Conservation (phyloP, 441 rosid species). For the Biscutella laevigata region DNA sequence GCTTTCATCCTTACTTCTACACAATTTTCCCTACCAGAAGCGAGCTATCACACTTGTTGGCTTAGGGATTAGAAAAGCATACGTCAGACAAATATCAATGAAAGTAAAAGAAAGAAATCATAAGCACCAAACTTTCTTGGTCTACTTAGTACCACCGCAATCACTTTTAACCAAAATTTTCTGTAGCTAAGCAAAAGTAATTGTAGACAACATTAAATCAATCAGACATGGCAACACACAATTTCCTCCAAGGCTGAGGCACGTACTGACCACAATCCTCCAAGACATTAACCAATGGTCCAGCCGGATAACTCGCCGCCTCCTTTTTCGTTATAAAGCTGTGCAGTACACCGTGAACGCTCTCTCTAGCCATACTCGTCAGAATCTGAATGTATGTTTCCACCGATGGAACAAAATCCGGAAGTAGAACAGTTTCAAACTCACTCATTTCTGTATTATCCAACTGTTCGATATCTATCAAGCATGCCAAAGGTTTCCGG, state of each 20-base stretch:
- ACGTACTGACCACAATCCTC: constrained; percentile 46
- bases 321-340: constrained; percentile 40
- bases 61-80: no score
- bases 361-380: constrained; percentile 44
- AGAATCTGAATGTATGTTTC: constrained; percentile 36
- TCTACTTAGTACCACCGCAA: neutral
- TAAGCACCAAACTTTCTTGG: neutral
- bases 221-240: constrained; percentile 19
- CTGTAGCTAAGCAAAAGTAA: neutral
- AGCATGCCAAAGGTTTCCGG: constrained; percentile 25
- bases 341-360: constrained; percentile 34
- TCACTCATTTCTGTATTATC: constrained; percentile 22
- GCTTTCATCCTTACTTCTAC: no score
- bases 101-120: neutral
- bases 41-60: no score
- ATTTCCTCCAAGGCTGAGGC: constrained; percentile 35
- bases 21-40: no score
- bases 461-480: constrained; percentile 32
- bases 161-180: constrained; percentile 3
- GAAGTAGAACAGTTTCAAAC: constrained; percentile 38
- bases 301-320: constrained; percentile 19
- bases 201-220: neutral
- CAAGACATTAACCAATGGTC: constrained; percentile 35
- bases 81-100: no score
- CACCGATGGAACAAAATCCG: constrained; percentile 29